Base-by-base conservation (phyloP, 2,329 filamentous ascomycete species). In the Sporothrix globosa region DNA sequence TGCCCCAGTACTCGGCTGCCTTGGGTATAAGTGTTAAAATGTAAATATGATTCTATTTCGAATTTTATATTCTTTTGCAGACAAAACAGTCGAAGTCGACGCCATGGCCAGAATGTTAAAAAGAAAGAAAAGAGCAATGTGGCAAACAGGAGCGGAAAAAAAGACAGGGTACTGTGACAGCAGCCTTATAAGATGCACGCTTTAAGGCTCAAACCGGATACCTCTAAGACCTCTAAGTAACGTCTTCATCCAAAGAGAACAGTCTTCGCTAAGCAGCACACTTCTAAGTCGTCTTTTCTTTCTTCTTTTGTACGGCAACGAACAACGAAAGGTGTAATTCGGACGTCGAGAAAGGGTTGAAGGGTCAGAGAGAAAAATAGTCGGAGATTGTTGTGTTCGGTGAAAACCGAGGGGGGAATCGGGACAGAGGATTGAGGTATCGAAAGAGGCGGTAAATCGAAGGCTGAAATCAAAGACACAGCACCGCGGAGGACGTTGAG, bases 181-280 rank as follows among this genome's bases (percentile, higher is more conserved):
- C 44, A 34, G 44, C 61, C 61, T 50, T n/a, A 34, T 17, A 65
- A 17, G 58, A 65, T 65, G 61, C 46, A 63, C 39, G 58, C 44
- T 63, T 39, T 17, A 21, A 39, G 46, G 46, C 44, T 46, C 13
- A 24, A 56, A 52, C 6, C 11, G 52, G 4, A 19, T 68, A 60
- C 67, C 67, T 68, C 67, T 50, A 69, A 7, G 67, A 66, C 63
- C 63, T 66, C 63, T 66, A 39, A 46, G 52, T 27, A 41, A 52
- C 11, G 14, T 17, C 41, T 27, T 46, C 58, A 46, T 63, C 41
- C 24, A 34, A 39, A 50, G 48, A 52, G 7, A 27, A 30, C 52
- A 68, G 34, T 30, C 6, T 30, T 39, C 39, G 54, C 41, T 46
- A 44, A 17, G 52, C 24, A 44, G 34, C 56, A 63, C 53, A 54